Evolutionary conservation across 306 rosid genomes (phyloP).

Genomic region (Cicer pinnatifidum): DNA sequence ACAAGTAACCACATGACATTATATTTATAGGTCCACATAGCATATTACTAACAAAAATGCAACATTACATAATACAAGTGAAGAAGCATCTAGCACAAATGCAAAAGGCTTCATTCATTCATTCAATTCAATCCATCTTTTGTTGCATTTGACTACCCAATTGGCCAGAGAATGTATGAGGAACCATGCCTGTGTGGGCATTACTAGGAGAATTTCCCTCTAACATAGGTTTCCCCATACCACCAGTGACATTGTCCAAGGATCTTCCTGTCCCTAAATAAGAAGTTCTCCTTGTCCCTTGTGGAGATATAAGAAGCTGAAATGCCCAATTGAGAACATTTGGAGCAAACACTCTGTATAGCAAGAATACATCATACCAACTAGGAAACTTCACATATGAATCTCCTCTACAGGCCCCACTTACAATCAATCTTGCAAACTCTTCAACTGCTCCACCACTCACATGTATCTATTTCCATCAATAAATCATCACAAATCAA

Average conservation of each 20-base stretch:
- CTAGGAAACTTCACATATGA: constrained; percentile 73
- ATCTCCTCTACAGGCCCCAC: constrained; percentile 79
- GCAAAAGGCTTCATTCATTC: not conserved
- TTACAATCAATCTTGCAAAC: constrained; percentile 74
- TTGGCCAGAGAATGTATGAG: constrained; percentile 49
- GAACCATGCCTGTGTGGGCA: constrained; percentile 35
- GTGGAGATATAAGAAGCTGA: constrained; percentile 58
- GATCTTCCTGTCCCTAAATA: constrained; percentile 72
- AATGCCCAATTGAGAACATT: constrained; percentile 73
- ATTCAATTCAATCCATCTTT: constrained; percentile 49
- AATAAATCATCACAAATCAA: constrained; percentile 28
- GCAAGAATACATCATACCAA: constrained; percentile 79
- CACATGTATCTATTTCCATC: constrained; percentile 58
- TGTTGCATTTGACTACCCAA: constrained; percentile 39
- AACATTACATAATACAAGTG: not conserved
- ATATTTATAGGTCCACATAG: not conserved
- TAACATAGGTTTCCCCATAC: constrained; percentile 42
- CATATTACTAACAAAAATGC: not conserved
- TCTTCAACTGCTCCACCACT: constrained; percentile 68
- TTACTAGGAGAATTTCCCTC: constrained; percentile 54
- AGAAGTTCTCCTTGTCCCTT: constrained; percentile 54
- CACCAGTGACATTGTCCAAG: constrained; percentile 31
- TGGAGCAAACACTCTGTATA: constrained; percentile 73
- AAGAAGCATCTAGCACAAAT: constrained; percentile 10
- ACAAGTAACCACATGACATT: not conserved